Evolutionary conservation across 140 eudicot genomes (phyloP), one percentile per base, ranked within the genome.

Genomic region (Eryngium alpinum): DNA sequence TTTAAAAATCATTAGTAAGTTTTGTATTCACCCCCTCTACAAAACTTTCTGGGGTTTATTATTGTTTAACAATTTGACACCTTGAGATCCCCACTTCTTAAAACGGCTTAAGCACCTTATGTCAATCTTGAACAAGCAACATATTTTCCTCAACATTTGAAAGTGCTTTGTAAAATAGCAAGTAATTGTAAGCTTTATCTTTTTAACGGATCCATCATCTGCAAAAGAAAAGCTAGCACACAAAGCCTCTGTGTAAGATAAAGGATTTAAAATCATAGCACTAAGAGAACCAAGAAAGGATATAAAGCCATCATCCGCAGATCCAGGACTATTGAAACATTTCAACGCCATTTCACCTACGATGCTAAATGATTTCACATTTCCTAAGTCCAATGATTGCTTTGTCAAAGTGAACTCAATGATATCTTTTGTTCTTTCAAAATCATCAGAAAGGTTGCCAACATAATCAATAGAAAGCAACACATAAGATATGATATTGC

Each of bases 21-120:
- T n/a, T n/a, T n/a, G n/a, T n/a, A n/a, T n/a, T n/a, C n/a, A n/a
- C n/a, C n/a, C n/a, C n/a, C n/a, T n/a, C n/a, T n/a, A n/a, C n/a
- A n/a, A n/a, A n/a, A n/a, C n/a, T n/a, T n/a, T n/a, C n/a, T n/a
- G n/a, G n/a, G n/a, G n/a, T n/a, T n/a, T n/a, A n/a, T n/a, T n/a
- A n/a, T n/a, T n/a, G n/a, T n/a, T n/a, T n/a, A n/a, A n/a, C n/a
- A n/a, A n/a, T 81, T 96, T 96, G 56, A 98, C 99, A 84, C 99
- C 99, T 86, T 96, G 99, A 24, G 99, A 98, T 19, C 99, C 99
- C 99, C 99, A 96, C 81, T 96, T 96, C 88, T 96, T 96, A 80
- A 98, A 96, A 60, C 98, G 92, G 79, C 98, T 91, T 24, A 96
- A 88, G 71, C 98, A 96, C 82, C 97, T 83, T 67, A 89, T 60